A percentile compares a stretch with the other conserved stretches of the same genome.
phyloP scores from a whole-genome alignment of 192 early-diverging fungal genomes.

The Chytriomyces hyalinus region DNA sequence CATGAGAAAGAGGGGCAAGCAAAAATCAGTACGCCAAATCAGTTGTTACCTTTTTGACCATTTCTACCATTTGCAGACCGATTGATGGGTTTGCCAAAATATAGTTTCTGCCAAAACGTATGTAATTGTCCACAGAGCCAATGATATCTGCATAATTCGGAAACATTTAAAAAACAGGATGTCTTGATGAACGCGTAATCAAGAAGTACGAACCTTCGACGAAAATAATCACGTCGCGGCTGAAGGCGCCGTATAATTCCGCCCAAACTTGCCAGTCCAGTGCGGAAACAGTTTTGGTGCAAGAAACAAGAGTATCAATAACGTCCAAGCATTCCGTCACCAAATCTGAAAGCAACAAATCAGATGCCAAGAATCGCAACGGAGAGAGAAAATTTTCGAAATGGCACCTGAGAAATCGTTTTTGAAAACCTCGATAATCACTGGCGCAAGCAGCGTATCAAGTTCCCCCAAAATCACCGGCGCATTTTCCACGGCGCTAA shows the following conservation, averaged over 20 bases:
- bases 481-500: constrained; percentile 80
- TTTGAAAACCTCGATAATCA: constrained; percentile 79
- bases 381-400: neutral
- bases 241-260: constrained; percentile 75
- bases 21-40: neutral
- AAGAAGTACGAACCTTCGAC: constrained; percentile 47
- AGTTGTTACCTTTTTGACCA: constrained; percentile 46
- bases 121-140: constrained; percentile 89
- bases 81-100: constrained; percentile 73
- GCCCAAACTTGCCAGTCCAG: constrained; percentile 69
- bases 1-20: too few relatives aligned
- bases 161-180: too few relatives aligned
- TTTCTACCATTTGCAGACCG: constrained; percentile 85
- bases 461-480: constrained; percentile 80
- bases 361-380: neutral
- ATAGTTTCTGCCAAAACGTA: constrained; percentile 80
- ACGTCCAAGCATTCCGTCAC: constrained; percentile 82
- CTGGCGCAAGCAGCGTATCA: constrained; percentile 78
- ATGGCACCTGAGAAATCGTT: constrained; percentile 64
- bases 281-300: constrained; percentile 78
- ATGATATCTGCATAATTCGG: constrained; percentile 67
- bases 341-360: constrained; percentile 90
- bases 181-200: too few relatives aligned
- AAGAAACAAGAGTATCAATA: constrained; percentile 77
- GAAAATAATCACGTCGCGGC: constrained; percentile 57